phyloP scores from a whole-genome alignment of 352 stramenopile genomes.

The Thalassiosira livingstoniorum region DNA sequence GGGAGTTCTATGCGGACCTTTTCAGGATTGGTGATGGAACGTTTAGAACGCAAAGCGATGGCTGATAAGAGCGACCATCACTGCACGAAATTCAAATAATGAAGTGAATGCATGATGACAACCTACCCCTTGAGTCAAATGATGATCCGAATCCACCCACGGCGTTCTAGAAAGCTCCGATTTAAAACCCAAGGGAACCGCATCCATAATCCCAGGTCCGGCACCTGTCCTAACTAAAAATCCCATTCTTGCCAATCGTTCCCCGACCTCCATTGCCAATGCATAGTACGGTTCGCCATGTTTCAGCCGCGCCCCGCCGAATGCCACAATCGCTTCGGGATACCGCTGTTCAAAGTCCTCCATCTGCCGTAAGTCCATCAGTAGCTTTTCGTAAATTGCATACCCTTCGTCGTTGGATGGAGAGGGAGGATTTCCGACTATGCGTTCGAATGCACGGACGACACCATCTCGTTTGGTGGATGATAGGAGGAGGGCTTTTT shows the following conservation, averaged over 20 bases:
- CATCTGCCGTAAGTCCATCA: constrained; percentile 44
- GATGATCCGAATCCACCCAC: background rate
- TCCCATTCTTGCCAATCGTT: constrained; percentile 24
- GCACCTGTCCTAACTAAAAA: constrained; percentile 38
- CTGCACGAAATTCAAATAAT: no score
- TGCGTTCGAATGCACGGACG: constrained; percentile 37
- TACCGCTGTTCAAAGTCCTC: constrained; percentile 42
- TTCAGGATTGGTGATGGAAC: no score
- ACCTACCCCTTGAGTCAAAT: constrained; percentile 39
- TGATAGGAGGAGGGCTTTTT: constrained; percentile 45
- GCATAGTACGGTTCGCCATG: constrained; percentile 35
- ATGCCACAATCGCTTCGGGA: constrained; percentile 36
- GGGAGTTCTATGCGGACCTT: constrained; percentile 49
- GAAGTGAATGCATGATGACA: no score
- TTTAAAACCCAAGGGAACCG: constrained; percentile 40
- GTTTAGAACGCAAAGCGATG: no score
- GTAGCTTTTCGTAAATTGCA: constrained; percentile 14
- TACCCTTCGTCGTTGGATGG: constrained; percentile 21
- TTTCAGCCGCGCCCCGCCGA: constrained; percentile 33
- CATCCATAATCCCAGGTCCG: constrained; percentile 45
- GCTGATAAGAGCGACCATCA: no score
- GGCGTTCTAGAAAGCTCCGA: constrained; percentile 11
- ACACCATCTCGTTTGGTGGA: constrained; percentile 17
- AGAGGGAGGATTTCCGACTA: constrained; percentile 28
- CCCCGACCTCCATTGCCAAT: constrained; percentile 29